Evolutionary conservation across 768 basidiomycete species (phyloP), one percentile per base, ranked within the genome.

Genomic region (Mrakia hoshinonis): DNA sequence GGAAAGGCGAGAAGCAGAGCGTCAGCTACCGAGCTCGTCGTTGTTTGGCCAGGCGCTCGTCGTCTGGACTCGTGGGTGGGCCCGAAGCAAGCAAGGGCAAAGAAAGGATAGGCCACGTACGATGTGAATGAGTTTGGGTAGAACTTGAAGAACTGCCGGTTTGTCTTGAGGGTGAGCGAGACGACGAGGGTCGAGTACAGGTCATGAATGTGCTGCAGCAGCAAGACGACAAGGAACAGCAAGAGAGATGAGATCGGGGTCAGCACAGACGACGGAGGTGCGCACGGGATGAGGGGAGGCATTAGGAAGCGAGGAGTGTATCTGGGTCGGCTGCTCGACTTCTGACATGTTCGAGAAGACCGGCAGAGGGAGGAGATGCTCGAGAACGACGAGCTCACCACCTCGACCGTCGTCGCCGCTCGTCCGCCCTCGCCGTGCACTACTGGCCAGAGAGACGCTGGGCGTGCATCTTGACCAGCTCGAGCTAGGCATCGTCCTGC

Each of bases 151-250:
- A 96, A 96, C 76, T 94, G 92, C 75, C 95, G 90, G 80, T 97
- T 91, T 10, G 87, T 87, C n/a, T 85, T 84, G 54, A 99, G 85
- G 77, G 91, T 86, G 22, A 99, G 85, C 51, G 93, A 94, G 51
- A 97, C 92, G 77, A 99, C 83, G 76, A 99, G 85, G 39, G 96
- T 99, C 48, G 95, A 92, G 77, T 94, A 98, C 38, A 99, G 87
- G 82, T 99, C 96, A 74, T 97, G 88, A 51, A 93, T 98, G 80
- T 98, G 95, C 96, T 98, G 73, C 24, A 71, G 39, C 49, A 2
- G 11, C 10, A 18, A 6, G 13, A 60, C 55, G 55, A 60, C 31
- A 31, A 31, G 2, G 54, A 13, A 55, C 43, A 43, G 6, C 9
- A 20, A 2, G 34, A 20, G 13, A 18, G 31, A 31, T 36, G 29